These are phyloP conservation scores for Limnanthes douglasii DNA, from an alignment of 345 rosid species.

Conservation along the genomic window DNA sequence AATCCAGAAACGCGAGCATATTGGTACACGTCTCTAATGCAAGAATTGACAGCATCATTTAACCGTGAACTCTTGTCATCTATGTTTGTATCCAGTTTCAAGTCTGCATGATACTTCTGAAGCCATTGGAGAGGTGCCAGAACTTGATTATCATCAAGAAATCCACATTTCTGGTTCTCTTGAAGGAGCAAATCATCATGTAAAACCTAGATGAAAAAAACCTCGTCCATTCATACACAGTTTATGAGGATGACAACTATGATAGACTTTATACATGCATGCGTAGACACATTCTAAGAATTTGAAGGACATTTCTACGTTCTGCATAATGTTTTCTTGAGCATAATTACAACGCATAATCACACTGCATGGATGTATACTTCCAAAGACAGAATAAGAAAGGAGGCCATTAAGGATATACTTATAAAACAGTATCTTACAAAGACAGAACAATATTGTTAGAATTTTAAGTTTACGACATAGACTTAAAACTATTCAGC, in stretches of 20 bases:
- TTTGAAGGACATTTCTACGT: background rate
- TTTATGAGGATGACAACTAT: too few species aligned
- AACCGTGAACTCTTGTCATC: conserved; percentile 23
- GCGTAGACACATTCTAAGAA: background rate
- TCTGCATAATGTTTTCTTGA: background rate
- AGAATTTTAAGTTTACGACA: too few species aligned
- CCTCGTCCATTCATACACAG: conserved; percentile 4
- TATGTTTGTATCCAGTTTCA: conserved; percentile 19
- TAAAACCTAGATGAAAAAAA: conserved; percentile 38
- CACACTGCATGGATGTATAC: background rate
- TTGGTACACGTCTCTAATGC: conserved; percentile 77
- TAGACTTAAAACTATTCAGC: too few species aligned
- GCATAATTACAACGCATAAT: background rate
- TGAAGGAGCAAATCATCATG: conserved; percentile 57
- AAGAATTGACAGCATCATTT: conserved; percentile 31
- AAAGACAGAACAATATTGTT: too few species aligned
- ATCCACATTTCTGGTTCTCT: conserved; percentile 35
- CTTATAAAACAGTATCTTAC: too few species aligned
- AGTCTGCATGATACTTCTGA: conserved; percentile 30
- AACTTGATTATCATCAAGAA: conserved; percentile 36
- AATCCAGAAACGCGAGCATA: conserved; percentile 78
- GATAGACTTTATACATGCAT: background rate
- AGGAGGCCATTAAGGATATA: too few species aligned
- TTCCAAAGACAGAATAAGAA: too few species aligned
- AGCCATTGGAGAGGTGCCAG: conserved; percentile 56